These are phyloP conservation scores for Tylopilus vinaceipallidus DNA, from an alignment of 768 basidiomycete species.

Conservation along the genomic window DNA sequence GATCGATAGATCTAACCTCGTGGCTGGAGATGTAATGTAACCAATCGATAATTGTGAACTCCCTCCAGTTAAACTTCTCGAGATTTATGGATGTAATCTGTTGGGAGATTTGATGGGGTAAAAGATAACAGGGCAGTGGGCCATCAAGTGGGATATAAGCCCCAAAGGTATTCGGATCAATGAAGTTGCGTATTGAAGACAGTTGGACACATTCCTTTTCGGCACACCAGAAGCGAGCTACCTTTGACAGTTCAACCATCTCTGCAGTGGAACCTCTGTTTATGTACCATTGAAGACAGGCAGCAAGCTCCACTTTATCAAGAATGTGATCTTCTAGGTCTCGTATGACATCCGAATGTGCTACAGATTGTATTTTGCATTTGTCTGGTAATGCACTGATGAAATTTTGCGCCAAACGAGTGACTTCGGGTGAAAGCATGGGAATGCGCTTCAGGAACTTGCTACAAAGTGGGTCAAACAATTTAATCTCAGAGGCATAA, in stretches of 20 bases:
- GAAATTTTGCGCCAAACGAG: constrained; percentile 53
- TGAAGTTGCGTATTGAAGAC: constrained; percentile 58
- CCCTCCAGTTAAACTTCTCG: constrained; percentile 67
- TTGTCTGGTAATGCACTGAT: constrained; percentile 12
- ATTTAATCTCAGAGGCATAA: not conserved
- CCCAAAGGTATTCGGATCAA: constrained; percentile 46
- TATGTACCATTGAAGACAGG: constrained; percentile 5
- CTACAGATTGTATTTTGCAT: not conserved
- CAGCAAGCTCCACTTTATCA: constrained; percentile 2
- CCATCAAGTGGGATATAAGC: constrained; percentile 66
- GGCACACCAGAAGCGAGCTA: constrained; percentile 40
- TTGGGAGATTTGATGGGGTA: constrained; percentile 60
- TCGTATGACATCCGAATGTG: not conserved
- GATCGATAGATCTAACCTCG: constrained; percentile 35
- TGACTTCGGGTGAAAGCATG: constrained; percentile 58
- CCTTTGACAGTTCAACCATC: not conserved
- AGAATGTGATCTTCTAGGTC: not conserved
- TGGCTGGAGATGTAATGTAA: constrained; percentile 55
- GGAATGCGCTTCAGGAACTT: constrained; percentile 60
- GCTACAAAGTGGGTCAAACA: not conserved
- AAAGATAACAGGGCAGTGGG: constrained; percentile 69
- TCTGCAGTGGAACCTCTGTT: not conserved
- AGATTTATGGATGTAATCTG: constrained; percentile 51
- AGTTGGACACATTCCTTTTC: constrained; percentile 60
- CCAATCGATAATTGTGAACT: constrained; percentile 74